Base-by-base conservation (phyloP, 208 protist species). In the Polymyxa betae region DNA sequence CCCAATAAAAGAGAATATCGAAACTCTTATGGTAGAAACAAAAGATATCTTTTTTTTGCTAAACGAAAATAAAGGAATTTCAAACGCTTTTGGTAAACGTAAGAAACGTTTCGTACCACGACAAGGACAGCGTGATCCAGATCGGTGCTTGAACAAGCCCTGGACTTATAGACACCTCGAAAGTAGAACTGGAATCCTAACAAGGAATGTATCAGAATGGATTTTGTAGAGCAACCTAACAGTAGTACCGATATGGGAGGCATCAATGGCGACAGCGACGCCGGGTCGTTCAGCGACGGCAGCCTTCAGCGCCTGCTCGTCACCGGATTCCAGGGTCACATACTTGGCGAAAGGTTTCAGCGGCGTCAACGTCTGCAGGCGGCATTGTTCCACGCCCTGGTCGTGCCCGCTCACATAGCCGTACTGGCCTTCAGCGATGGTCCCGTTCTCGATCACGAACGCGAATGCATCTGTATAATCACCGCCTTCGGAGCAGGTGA, bases 401-500 rank as follows among this genome's bases (percentile, higher is more conserved):
- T 78, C 90, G 44, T 38, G 44, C 0, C 52, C 64, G 43, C 89
- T 77, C 0, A 45, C 54, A 92, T 96, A 96, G 20, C 90, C 92
- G 90, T 95, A 95, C 10, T 90, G 90, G 43, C 5, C 46, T 88
- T 94, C 92, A 0, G 77, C 45, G 45, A 94, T 66, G n/a, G 78
- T 77, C 38, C 91, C 91, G 29, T 93, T 90, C 43, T 92, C 16
- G 0, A 90, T 93, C 43, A 94, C 66, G 1, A 44, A 95, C 64
- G 78, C 40, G 88, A 93, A 93, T 0, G 96, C 96, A 88, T 95
- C 92, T 77, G 95, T 93, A 93, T 97, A 98, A 44, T 97, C 88
- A 45, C 97, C 97, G 49, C 97, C 97, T 88, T 95, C 93, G 94
- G 96, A 98, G 91, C 93, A 96, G 54, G 93, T n/a, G 92, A 97